These are phyloP conservation scores for Ganoderma lingzhi DNA, from an alignment of 1,284 basidiomycete genomes.

Conservation along the genomic window DNA sequence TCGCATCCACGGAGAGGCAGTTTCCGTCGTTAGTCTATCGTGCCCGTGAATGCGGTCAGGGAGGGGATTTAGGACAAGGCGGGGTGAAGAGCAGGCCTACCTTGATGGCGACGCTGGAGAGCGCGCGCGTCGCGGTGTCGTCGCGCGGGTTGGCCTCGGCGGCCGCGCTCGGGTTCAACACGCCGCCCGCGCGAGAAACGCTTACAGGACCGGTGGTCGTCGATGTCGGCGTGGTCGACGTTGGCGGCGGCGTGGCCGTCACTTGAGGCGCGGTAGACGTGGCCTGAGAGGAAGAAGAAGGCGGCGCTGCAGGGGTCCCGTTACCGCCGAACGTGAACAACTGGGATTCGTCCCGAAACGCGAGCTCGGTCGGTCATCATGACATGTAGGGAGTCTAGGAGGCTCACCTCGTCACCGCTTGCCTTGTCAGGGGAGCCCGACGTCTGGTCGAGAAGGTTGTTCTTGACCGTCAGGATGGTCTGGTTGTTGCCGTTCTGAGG, in stretches of 20 bases:
- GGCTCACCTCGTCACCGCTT: constrained; percentile 2
- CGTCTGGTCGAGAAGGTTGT: constrained; percentile 5
- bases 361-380: neutral
- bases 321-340: constrained; percentile 13
- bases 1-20: constrained; percentile 14
- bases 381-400: neutral
- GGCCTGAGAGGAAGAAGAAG: neutral
- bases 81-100: neutral
- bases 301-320: constrained; percentile 1
- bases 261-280: neutral
- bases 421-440: constrained; percentile 8
- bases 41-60: neutral
- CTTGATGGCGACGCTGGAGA: constrained; percentile 13
- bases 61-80: neutral
- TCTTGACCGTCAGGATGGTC: constrained; percentile 5
- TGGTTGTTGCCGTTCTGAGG: constrained; percentile 17
- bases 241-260: constrained; percentile 5
- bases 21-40: constrained; percentile 8
- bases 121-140: constrained; percentile 15
- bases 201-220: constrained; percentile 8
- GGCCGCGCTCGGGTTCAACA: constrained; percentile 11
- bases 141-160: constrained; percentile 13
- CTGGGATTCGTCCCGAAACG: constrained; percentile 1
- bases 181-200: constrained; percentile 15
- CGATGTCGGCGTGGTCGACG: constrained; percentile 5